phyloP scores from a whole-genome alignment of 331 rosid genomes.

The Phaseolus coccineus region DNA sequence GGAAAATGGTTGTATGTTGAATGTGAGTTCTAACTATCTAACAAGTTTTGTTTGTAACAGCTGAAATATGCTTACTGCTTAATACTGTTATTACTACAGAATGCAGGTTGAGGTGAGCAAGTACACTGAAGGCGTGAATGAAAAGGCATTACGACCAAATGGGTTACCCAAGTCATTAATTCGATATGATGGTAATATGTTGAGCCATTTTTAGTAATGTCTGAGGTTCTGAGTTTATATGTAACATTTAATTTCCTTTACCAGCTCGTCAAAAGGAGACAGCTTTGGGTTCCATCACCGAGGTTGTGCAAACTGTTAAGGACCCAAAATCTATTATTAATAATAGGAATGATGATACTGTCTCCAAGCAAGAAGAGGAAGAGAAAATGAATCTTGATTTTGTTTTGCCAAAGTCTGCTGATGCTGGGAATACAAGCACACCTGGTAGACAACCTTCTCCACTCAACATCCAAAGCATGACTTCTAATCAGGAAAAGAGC shows the following conservation, averaged over 20 bases:
- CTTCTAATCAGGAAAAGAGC: slow-evolving; percentile 51
- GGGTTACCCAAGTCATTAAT: slow-evolving; percentile 89
- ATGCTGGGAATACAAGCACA: slow-evolving; percentile 50
- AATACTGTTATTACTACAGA: slow-evolving; percentile 55
- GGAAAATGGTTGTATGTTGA: background rate
- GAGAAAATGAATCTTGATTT: slow-evolving; percentile 60
- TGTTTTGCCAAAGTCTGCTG: slow-evolving; percentile 66
- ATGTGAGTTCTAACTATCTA: background rate
- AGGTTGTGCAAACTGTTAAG: slow-evolving; percentile 87
- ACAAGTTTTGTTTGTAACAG: background rate
- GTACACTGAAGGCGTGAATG: slow-evolving; percentile 90
- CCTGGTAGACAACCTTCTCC: slow-evolving; percentile 57
- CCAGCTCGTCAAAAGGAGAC: slow-evolving; percentile 89
- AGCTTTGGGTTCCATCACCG: slow-evolving; percentile 78
- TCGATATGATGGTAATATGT: slow-evolving; percentile 75
- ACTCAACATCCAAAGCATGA: slow-evolving; percentile 43
- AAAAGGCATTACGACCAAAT: slow-evolving; percentile 83
- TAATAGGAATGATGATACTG: slow-evolving; percentile 47
- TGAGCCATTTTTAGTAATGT: slow-evolving; percentile 8
- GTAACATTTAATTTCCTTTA: slow-evolving; percentile 48
- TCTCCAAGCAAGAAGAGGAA: slow-evolving; percentile 56
- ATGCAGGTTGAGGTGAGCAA: slow-evolving; percentile 99
- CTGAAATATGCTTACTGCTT: slow-evolving; percentile 38
- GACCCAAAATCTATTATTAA: slow-evolving; percentile 61
- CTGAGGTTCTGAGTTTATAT: slow-evolving; percentile 33